A percentile compares a stretch with the other conserved stretches of the same genome.
phyloP scores from a whole-genome alignment of 192 early-diverging fungal genomes.

The Linderina pennispora region DNA sequence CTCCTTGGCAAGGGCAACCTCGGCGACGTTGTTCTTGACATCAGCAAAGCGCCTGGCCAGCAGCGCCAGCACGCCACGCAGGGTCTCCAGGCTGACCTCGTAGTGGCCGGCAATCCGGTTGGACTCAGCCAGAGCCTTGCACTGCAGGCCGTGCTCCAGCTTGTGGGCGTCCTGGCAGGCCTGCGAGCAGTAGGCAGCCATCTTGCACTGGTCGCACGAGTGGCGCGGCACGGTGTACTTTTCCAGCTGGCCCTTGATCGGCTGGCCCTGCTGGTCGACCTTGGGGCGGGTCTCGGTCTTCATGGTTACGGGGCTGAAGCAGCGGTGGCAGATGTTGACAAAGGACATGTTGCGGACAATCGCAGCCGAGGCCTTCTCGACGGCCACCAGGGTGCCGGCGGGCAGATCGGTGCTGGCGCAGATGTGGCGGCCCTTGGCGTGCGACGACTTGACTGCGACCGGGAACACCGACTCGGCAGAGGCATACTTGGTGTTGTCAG shows the following conservation, averaged over 20 bases:
- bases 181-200: constrained; percentile 54
- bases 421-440: constrained; percentile 52
- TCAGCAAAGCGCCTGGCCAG: constrained; percentile 29
- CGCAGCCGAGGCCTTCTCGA: constrained; percentile 45
- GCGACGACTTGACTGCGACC: constrained; percentile 31
- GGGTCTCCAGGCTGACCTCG: constrained; percentile 22
- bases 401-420: constrained; percentile 39
- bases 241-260: constrained; percentile 27
- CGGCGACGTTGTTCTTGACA: background rate
- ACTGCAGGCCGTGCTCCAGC: constrained; percentile 40
- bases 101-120: constrained; percentile 29
- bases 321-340: constrained; percentile 50
- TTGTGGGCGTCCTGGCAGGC: constrained; percentile 39
- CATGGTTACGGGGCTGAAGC: constrained; percentile 35
- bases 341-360: constrained; percentile 53
- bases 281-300: constrained; percentile 38
- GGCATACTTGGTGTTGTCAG: constrained; percentile 45
- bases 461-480: constrained; percentile 32
- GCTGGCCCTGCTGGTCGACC: constrained; percentile 33
- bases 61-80: constrained; percentile 39
- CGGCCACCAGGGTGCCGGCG: constrained; percentile 46
- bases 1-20: constrained; percentile 6
- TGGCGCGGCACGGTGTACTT: constrained; percentile 12
- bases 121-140: constrained; percentile 27
- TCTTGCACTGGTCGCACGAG: constrained; percentile 42